Conservation (phyloP, 2,329 filamentous ascomycete genomes). For the Ambrosiella xylebori region DNA sequence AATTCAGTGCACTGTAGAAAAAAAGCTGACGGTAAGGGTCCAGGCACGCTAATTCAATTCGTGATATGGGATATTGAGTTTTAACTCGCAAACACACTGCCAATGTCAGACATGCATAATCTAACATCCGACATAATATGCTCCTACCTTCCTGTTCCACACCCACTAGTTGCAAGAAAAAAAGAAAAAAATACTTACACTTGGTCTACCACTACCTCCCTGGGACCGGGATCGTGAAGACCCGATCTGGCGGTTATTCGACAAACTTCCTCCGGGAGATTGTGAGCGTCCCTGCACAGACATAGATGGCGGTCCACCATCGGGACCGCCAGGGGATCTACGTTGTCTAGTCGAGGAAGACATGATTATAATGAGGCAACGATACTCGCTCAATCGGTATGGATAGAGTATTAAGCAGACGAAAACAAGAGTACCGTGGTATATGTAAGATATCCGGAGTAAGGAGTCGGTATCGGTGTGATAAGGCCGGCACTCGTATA, state of each 20-base stretch:
- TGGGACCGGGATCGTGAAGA: constrained; percentile 32
- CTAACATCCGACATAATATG: background rate
- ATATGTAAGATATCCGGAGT: too few relatives aligned
- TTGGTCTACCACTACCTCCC: constrained; percentile 29
- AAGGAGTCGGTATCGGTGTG: too few relatives aligned
- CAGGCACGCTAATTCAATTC: too few relatives aligned
- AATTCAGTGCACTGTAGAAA: too few relatives aligned
- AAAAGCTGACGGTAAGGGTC: too few relatives aligned
- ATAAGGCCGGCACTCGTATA: too few relatives aligned
- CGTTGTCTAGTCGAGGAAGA: constrained; percentile 28
- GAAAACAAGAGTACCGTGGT: too few relatives aligned
- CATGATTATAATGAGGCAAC: constrained; percentile 8
- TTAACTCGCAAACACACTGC: background rate
- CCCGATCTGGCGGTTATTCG: constrained; percentile 45
- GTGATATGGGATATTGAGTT: background rate
- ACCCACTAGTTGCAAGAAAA: too few relatives aligned
- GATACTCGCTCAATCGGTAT: too few relatives aligned
- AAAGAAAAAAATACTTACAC: constrained; percentile 31
- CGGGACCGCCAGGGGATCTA: constrained; percentile 44
- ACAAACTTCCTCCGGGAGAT: constrained; percentile 40
- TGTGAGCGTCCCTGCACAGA: constrained; percentile 32
- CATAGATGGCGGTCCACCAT: constrained; percentile 33
- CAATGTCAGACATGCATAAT: background rate
- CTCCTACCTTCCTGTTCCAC: too few relatives aligned
- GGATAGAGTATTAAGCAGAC: too few relatives aligned